Percentiles rank a stretch among this genome's conserved stretches.
Evolutionary conservation across 805 yeast species (phyloP).

Genomic region (Candida boleticola): DNA sequence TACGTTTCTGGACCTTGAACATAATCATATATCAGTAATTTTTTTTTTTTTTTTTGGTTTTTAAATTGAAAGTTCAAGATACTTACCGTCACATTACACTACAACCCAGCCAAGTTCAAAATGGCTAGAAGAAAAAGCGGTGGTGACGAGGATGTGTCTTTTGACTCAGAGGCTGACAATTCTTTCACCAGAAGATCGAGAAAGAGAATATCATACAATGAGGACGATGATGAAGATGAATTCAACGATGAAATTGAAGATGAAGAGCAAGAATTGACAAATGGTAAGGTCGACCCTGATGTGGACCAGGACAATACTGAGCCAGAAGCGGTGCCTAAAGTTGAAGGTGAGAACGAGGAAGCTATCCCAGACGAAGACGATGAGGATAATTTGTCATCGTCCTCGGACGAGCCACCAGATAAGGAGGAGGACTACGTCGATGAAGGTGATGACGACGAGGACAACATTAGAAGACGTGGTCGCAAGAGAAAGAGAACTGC

Average conservation of each 20-base stretch:
- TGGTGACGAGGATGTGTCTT: neutral
- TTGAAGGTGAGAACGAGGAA: slow-evolving; percentile 9
- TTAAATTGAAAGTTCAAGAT: neutral
- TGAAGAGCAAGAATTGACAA: slow-evolving; percentile 28
- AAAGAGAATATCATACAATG: slow-evolving; percentile 7
- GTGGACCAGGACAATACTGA: slow-evolving; percentile 19
- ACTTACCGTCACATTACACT: slow-evolving; percentile 3
- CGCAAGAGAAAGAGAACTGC: slow-evolving; percentile 12
- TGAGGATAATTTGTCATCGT: slow-evolving; percentile 7
- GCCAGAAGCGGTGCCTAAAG: neutral
- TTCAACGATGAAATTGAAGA: slow-evolving; percentile 13
- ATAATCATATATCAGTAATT: no score
- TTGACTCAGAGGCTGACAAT: slow-evolving; percentile 3
- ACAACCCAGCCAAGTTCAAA: slow-evolving; percentile 3
- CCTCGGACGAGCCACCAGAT: slow-evolving; percentile 8
- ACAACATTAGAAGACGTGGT: slow-evolving; percentile 13
- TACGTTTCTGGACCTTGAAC: no score
- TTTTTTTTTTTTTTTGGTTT: no score
- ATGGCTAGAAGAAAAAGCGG: slow-evolving; percentile 5
- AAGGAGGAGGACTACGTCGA: slow-evolving; percentile 16
- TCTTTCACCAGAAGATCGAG: slow-evolving; percentile 2
- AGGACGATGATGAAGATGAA: slow-evolving; percentile 15
- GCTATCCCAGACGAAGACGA: slow-evolving; percentile 13
- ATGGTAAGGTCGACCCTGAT: slow-evolving; percentile 26
- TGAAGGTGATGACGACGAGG: slow-evolving; percentile 21